phyloP scores from a whole-genome alignment of 1,284 basidiomycete species.

The Mycosarcoma mackinlayi region DNA sequence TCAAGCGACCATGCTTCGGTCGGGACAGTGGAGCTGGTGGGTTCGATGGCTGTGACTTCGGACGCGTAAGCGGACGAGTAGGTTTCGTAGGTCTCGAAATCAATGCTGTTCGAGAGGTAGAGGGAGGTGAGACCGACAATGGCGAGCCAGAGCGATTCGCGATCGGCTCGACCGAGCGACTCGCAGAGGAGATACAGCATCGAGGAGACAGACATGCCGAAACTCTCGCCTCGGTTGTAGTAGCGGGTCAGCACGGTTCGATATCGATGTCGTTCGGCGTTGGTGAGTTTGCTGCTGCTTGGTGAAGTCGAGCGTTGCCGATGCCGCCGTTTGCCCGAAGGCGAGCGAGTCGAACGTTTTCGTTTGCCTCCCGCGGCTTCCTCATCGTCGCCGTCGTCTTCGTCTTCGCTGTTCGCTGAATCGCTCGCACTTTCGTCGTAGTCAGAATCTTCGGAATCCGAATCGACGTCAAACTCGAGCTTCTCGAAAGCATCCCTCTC shows the following conservation, averaged over 20 bases:
- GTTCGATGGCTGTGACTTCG: constrained; percentile 58
- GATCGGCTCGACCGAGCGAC: constrained; percentile 87
- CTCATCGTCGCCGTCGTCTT: constrained; percentile 54
- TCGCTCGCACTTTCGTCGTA: constrained; percentile 71
- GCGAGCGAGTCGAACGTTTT: constrained; percentile 17
- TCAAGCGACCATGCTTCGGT: constrained; percentile 38
- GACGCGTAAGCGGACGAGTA: constrained; percentile 56
- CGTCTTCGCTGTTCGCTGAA: constrained; percentile 19
- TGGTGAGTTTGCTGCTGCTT: constrained; percentile 20
- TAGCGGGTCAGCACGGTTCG: constrained; percentile 71
- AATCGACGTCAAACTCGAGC: constrained; percentile 62
- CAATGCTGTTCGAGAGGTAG: constrained; percentile 87
- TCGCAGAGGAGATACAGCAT: constrained; percentile 91
- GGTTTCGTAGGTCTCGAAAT: constrained; percentile 82
- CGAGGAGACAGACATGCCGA: constrained; percentile 88
- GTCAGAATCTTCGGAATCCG: constrained; percentile 73
- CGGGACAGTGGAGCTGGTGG: constrained; percentile 1
- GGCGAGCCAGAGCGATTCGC: constrained; percentile 91
- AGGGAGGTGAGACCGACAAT: constrained; percentile 94
- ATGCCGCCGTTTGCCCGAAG: constrained; percentile 11
- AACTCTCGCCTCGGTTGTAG: constrained; percentile 85
- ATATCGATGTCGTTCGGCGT: constrained; percentile 48
- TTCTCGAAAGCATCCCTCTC: constrained; percentile 60
- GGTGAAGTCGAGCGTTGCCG: constrained; percentile 6
- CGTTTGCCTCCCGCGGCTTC: constrained; percentile 46